Evolutionary conservation across 495 filamentous ascomycete genomes (phyloP).

Genomic region (Trichoderma asperelloides): DNA sequence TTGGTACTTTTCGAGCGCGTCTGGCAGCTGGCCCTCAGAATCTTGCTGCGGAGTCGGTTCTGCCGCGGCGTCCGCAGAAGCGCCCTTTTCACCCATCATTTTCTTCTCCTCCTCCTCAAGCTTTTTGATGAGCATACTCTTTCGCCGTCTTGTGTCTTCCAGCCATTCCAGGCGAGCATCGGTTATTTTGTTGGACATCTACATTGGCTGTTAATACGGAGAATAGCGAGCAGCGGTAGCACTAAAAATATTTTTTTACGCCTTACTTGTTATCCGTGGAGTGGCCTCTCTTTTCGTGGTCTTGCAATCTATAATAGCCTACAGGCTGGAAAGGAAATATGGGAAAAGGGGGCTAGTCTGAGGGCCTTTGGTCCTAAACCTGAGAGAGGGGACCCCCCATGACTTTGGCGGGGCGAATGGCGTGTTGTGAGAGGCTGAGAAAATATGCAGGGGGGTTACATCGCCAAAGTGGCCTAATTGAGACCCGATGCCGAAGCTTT

Average conservation of each 20-base stretch:
- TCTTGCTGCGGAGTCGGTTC: not conserved
- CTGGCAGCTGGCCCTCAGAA: not conserved
- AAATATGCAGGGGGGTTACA: not conserved
- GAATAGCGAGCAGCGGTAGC: not conserved
- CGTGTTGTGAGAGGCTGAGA: not conserved
- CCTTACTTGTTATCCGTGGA: slow-evolving; percentile 1
- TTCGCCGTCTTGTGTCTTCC: not conserved
- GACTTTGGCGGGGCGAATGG: not conserved
- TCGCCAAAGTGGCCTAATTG: not conserved
- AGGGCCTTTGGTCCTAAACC: not conserved
- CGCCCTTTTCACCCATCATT: not conserved
- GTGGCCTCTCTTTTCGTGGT: not conserved
- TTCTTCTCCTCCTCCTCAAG: slow-evolving; percentile 4
- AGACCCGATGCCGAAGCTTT: not conserved
- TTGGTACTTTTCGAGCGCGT: not conserved
- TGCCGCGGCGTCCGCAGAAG: not conserved
- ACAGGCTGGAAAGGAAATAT: not conserved
- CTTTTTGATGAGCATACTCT: not conserved
- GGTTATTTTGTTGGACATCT: slow-evolving; percentile 5
- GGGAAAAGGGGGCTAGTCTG: not conserved
- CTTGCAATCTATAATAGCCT: not conserved
- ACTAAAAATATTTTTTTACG: not conserved
- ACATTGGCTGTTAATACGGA: not conserved
- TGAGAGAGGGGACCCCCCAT: not conserved
- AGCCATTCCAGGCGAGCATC: slow-evolving; percentile 5